These are phyloP conservation scores for Nakazawaea holstii DNA, from an alignment of 805 yeast genomes.

Conservation along the genomic window DNA sequence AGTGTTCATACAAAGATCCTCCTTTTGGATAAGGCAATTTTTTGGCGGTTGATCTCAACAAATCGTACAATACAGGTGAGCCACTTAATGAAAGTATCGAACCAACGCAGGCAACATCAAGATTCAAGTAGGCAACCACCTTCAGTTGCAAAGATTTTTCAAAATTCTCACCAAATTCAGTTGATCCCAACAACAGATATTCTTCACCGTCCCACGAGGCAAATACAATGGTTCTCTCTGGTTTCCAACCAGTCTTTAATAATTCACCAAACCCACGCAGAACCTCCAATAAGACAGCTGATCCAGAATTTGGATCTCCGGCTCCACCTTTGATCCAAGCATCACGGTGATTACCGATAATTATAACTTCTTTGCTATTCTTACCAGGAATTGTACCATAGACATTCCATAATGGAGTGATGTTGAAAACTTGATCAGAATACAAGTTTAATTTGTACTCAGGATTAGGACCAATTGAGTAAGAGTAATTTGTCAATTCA, in stretches of 20 bases:
- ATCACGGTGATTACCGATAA: slow-evolving; percentile 75
- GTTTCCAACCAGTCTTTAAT: slow-evolving; percentile 59
- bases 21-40: slow-evolving; percentile 40
- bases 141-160: slow-evolving; percentile 37
- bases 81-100: slow-evolving; percentile 42
- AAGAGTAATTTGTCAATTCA: slow-evolving; percentile 49
- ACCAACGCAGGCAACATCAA: slow-evolving; percentile 65
- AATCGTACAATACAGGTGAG: slow-evolving; percentile 52
- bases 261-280: slow-evolving; percentile 54
- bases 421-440: slow-evolving; percentile 56
- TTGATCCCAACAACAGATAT: slow-evolving; percentile 67
- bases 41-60: slow-evolving; percentile 40
- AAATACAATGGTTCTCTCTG: slow-evolving; percentile 61
- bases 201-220: slow-evolving; percentile 85
- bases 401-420: slow-evolving; percentile 58
- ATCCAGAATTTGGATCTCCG: slow-evolving; percentile 74
- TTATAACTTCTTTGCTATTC: slow-evolving; percentile 45
- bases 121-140: slow-evolving; percentile 62
- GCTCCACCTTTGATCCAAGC: slow-evolving; percentile 81
- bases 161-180: slow-evolving; percentile 70
- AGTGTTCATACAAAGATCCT: slow-evolving; percentile 31
- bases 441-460: slow-evolving; percentile 43
- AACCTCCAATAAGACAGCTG: slow-evolving; percentile 59
- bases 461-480: slow-evolving; percentile 51
- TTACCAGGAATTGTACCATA: slow-evolving; percentile 56